These are phyloP conservation scores for Coemansia sp. DNA, from an alignment of 371 early-diverging fungal species.

Conservation along the genomic window DNA sequence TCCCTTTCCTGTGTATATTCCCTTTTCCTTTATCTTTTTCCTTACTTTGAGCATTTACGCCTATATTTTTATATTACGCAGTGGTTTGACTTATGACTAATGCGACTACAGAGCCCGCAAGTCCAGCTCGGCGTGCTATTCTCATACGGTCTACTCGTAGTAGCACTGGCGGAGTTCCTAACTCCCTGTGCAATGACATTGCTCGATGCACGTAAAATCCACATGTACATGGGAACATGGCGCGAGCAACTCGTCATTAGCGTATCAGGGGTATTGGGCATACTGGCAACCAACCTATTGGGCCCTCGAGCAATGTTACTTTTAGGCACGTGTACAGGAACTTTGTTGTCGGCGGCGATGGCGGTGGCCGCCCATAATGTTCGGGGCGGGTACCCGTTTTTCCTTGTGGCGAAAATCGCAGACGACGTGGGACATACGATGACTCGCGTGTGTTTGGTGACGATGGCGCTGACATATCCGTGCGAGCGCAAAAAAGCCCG, in stretches of 20 bases:
- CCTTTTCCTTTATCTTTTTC: background rate
- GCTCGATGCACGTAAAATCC: background rate
- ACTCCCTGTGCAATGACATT: slow-evolving; percentile 10
- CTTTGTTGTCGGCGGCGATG: background rate
- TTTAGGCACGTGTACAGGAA: background rate
- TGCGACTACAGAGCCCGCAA: slow-evolving; percentile 26
- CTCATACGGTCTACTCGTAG: slow-evolving; percentile 3
- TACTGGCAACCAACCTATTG: slow-evolving; percentile 9
- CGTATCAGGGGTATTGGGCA: slow-evolving; percentile 7
- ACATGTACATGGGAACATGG: slow-evolving; percentile 14
- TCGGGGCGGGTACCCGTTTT: background rate
- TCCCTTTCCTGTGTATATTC: too few species aligned
- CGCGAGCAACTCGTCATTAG: slow-evolving; percentile 10
- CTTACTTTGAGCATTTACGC: background rate
- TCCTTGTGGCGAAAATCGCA: background rate
- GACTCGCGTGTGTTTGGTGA: slow-evolving; percentile 11
- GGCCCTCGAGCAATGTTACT: slow-evolving; percentile 14
- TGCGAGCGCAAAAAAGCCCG: slow-evolving; percentile 26
- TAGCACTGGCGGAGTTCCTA: slow-evolving; percentile 1
- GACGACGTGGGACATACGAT: slow-evolving; percentile 12
- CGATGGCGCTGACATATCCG: slow-evolving; percentile 23
- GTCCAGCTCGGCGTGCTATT: slow-evolving; percentile 19
- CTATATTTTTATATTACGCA: background rate
- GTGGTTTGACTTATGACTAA: background rate
- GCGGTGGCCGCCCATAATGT: background rate